These are phyloP conservation scores for Stramenopiles sp. DNA, from an alignment of 352 stramenopile genomes.

Conservation along the genomic window DNA sequence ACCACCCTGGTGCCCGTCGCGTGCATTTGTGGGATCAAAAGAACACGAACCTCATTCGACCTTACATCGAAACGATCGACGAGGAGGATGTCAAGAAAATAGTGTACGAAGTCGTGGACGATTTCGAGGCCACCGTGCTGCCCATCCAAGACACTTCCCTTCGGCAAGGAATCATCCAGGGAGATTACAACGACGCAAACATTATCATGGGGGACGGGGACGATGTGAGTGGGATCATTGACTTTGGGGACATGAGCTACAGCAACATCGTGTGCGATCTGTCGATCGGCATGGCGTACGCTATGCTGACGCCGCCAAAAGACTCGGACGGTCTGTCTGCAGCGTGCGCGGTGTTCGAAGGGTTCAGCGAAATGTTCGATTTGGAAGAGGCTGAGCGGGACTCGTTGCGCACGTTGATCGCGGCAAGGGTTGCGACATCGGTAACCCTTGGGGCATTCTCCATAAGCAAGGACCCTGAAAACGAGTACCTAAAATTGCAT, in stretches of 20 bases:
- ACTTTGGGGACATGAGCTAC: constrained; percentile 45
- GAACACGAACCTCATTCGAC: constrained; percentile 28
- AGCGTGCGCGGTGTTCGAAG: constrained; percentile 34
- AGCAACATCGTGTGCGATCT: constrained; percentile 45
- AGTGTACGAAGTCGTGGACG: constrained; percentile 9
- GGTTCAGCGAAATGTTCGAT: constrained; percentile 32
- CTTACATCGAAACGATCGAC: constrained; percentile 36
- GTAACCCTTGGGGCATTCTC: constrained; percentile 41
- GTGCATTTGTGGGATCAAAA: constrained; percentile 42
- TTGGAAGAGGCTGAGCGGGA: constrained; percentile 32
- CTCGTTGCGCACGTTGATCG: constrained; percentile 34
- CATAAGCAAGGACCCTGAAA: constrained; percentile 38
- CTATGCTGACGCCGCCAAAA: constrained; percentile 34
- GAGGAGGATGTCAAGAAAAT: constrained; percentile 27
- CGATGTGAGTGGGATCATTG: constrained; percentile 35
- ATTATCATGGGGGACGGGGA: constrained; percentile 32
- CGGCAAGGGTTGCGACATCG: constrained; percentile 33
- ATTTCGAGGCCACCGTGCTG: too few relatives aligned
- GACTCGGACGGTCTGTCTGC: constrained; percentile 30
- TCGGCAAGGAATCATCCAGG: constrained; percentile 29
- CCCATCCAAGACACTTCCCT: too few relatives aligned
- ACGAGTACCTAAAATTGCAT: constrained; percentile 47
- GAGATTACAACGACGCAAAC: constrained; percentile 51
- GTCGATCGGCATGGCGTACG: constrained; percentile 41
- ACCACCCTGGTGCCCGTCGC: constrained; percentile 24